A percentile compares a stretch with the other conserved stretches of the same genome.
Evolutionary conservation across 768 basidiomycete species (phyloP).

Genomic region (Lactarius quietus): DNA sequence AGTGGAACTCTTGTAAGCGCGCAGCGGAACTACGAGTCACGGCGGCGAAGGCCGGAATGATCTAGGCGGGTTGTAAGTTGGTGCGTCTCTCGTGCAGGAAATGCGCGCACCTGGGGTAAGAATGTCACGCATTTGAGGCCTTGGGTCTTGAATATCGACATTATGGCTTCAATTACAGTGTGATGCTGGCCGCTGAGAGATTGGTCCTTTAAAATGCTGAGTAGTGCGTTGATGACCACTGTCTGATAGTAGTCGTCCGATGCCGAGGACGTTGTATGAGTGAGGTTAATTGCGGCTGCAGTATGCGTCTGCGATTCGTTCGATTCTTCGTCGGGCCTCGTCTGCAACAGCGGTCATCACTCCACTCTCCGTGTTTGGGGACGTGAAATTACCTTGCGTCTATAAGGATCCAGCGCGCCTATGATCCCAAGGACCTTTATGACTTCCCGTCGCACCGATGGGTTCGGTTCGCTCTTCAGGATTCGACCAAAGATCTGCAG

Average conservation of each 20-base stretch:
- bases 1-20: slow-evolving; percentile 85
- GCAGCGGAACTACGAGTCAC: slow-evolving; percentile 82
- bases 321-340: slow-evolving; percentile 60
- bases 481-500: slow-evolving; percentile 83
- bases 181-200: slow-evolving; percentile 84
- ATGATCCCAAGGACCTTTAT: slow-evolving; percentile 94
- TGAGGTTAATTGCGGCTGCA: slow-evolving; percentile 61
- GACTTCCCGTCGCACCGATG: slow-evolving; percentile 76
- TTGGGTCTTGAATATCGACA: slow-evolving; percentile 99
- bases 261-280: slow-evolving; percentile 56
- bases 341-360: slow-evolving; percentile 34
- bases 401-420: slow-evolving; percentile 94
- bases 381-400: slow-evolving; percentile 66
- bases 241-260: slow-evolving; percentile 98
- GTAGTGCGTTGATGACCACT: slow-evolving; percentile 84
- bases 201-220: slow-evolving; percentile 85
- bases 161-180: slow-evolving; percentile 93
- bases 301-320: slow-evolving; percentile 50
- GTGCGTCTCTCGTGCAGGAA: not conserved
- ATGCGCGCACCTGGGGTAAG: slow-evolving; percentile 70
- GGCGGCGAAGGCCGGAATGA: slow-evolving; percentile 90
- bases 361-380: not conserved
- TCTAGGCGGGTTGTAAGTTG: slow-evolving; percentile 41
- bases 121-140: slow-evolving; percentile 95
- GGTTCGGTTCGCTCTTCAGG: slow-evolving; percentile 72